Evolutionary conservation across 2,329 filamentous ascomycete species (phyloP), one percentile per base, ranked within the genome.

Genomic region (Paracorniculantispora psalliotae): DNA sequence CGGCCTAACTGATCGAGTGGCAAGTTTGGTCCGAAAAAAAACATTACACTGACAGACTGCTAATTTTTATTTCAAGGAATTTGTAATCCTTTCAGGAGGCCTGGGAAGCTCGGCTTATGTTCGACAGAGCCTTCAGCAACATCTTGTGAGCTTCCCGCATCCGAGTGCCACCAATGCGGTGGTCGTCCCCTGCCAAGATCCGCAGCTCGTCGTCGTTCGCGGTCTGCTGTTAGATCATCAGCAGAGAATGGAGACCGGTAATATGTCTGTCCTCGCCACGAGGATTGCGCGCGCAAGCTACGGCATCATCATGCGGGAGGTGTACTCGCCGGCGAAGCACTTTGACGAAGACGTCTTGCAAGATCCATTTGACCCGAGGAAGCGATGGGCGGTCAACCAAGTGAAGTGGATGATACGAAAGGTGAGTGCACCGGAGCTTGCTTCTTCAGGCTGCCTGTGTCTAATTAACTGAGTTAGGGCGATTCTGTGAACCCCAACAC

Each of bases 201-300:
- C 81, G 0, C 79, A 83, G 57, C 76, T 84, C 0, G 79, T 81
- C 5, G 80, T 83, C 1, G 79, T 80, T 44, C 80, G 80, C 61
- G 81, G 81, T 0, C 68, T 83, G 2, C 75, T 83, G 1, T 70
- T 77, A 2, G 79, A 84, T 51, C 73, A 79, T 12, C 69, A 81
- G n/a, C 76, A 81, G 44, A 78, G 74, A 50, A 70, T 80, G 39
- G 69, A 76, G 4, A 71, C 74, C 1, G 73, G 72, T 1, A 67
- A 70, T 2, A 68, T 66, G 6, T 67, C 78, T 0, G 77, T 82
- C 1, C 70, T 83, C 9, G 69, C 73, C 9, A 72, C 68, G 30
- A 68, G 77, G 4, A 68, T 76, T 9, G 75, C 75, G 12, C 70
- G 76, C 21, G 71, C 75, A 4, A 77, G 74, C 62, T 79, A 79